A percentile compares a stretch with the other conserved stretches of the same genome.
These are phyloP conservation scores for Penicillium janthinellum DNA, from an alignment of 2,329 filamentous ascomycete genomes.

Conservation along the genomic window DNA sequence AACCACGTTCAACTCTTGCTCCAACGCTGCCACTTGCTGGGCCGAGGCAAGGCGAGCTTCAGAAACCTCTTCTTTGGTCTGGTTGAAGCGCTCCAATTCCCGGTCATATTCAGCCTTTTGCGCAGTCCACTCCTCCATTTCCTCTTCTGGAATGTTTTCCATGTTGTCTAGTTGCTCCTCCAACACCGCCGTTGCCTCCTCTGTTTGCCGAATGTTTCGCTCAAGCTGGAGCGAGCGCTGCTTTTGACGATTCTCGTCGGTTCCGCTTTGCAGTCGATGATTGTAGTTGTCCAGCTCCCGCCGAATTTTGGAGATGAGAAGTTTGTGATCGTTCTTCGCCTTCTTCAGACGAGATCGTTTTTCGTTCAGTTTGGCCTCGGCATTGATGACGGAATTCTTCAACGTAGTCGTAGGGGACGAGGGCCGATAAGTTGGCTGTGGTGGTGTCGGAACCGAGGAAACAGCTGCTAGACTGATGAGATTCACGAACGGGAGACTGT, in stretches of 20 bases:
- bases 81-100: slow-evolving; percentile 54
- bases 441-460: slow-evolving; percentile 49
- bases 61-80: slow-evolving; percentile 54
- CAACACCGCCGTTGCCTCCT: slow-evolving; percentile 61
- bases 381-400: slow-evolving; percentile 65
- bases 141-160: slow-evolving; percentile 60
- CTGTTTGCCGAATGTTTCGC: slow-evolving; percentile 64
- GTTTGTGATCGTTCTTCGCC: slow-evolving; percentile 63
- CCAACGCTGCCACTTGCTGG: slow-evolving; percentile 54
- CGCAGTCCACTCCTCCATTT: slow-evolving; percentile 54
- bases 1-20: slow-evolving; percentile 55
- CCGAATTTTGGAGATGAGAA: slow-evolving; percentile 58
- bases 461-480: slow-evolving; percentile 28
- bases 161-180: slow-evolving; percentile 57
- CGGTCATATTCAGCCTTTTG: slow-evolving; percentile 58
- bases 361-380: slow-evolving; percentile 62
- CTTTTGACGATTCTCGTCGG: slow-evolving; percentile 63
- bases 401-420: slow-evolving; percentile 66
- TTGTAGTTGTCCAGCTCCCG: slow-evolving; percentile 63
- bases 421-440: slow-evolving; percentile 61
- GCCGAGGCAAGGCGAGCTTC: slow-evolving; percentile 54
- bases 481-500: background rate
- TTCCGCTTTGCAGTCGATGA: slow-evolving; percentile 60
- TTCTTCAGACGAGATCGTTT: slow-evolving; percentile 61
- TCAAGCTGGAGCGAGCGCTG: slow-evolving; percentile 64